phyloP scores from a whole-genome alignment of 331 rosid genomes.

The Malus hybrid region DNA sequence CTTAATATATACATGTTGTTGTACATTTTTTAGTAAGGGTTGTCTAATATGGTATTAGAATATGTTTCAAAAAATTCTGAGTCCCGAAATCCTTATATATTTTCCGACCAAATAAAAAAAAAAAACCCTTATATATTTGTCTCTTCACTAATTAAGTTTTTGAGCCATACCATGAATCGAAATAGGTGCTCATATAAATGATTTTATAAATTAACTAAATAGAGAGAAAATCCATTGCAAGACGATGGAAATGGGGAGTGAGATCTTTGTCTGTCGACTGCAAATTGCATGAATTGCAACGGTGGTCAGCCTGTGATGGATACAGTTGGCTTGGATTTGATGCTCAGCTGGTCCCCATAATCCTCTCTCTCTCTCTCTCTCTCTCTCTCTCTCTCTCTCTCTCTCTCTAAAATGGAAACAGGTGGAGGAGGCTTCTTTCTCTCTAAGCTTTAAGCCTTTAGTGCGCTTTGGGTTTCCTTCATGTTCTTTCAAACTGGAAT shows the following conservation, averaged over 20 bases:
- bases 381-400: conserved; percentile 4
- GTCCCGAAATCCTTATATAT: neutral
- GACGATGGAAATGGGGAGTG: conserved; percentile 12
- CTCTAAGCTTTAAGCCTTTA: conserved; percentile 15
- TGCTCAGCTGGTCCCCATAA: conserved; percentile 36
- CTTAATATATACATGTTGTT: neutral
- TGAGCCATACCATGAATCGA: neutral
- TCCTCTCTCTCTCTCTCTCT: conserved; percentile 3
- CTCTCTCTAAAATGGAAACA: neutral
- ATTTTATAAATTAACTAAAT: neutral
- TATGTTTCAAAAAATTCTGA: too few species aligned
- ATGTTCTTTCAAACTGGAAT: conserved; percentile 57
- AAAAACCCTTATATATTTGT: too few species aligned
- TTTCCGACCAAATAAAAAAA: too few species aligned
- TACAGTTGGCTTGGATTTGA: conserved; percentile 37
- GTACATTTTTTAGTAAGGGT: neutral
- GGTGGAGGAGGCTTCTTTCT: neutral
- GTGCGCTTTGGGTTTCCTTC: conserved; percentile 79
- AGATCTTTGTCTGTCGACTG: conserved; percentile 51
- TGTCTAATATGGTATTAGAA: neutral
- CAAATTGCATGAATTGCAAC: neutral
- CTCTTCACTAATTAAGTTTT: neutral
- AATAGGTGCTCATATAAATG: neutral
- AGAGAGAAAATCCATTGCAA: neutral
- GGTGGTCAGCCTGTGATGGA: conserved; percentile 13